Percentiles rank a stretch among this genome's conserved stretches.
Conservation (phyloP, 164 flowering plant species). For the Macadamia tetraphylla region DNA sequence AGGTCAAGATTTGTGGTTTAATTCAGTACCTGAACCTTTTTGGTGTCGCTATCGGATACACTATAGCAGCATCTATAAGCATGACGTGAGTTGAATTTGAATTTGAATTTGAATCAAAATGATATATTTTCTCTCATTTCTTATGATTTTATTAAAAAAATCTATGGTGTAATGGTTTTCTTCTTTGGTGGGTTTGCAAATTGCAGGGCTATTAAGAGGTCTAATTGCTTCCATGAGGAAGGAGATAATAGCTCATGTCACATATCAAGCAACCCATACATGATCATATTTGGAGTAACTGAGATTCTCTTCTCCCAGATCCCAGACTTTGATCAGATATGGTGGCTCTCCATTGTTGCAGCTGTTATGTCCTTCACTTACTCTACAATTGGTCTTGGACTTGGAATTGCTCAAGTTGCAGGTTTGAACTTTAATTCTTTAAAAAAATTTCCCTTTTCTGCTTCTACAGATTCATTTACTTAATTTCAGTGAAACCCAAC, state of each 20-base stretch:
- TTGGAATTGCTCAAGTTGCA: slow-evolving; percentile 45
- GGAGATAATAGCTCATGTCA: slow-evolving; percentile 36
- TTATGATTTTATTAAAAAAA: neutral
- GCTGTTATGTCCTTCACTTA: slow-evolving; percentile 67
- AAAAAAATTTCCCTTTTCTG: neutral
- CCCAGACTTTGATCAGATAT: slow-evolving; percentile 49
- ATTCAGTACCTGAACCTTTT: slow-evolving; percentile 41
- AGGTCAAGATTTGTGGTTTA: slow-evolving; percentile 37
- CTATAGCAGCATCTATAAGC: slow-evolving; percentile 53
- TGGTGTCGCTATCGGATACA: slow-evolving; percentile 49
- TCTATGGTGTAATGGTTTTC: neutral
- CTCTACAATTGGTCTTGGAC: slow-evolving; percentile 46
- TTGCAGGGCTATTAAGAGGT: slow-evolving; percentile 52
- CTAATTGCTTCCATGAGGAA: slow-evolving; percentile 51
- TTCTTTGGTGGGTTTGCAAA: neutral
- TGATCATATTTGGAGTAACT: slow-evolving; percentile 41
- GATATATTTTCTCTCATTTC: too few species aligned
- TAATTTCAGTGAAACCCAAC: neutral
- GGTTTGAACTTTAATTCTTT: slow-evolving; percentile 18
- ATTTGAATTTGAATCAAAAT: too few species aligned
- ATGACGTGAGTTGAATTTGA: slow-evolving; percentile 38
- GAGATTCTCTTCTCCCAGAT: slow-evolving; percentile 50
- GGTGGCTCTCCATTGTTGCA: slow-evolving; percentile 64
- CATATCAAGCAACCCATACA: slow-evolving; percentile 37
- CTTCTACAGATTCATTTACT: neutral